A percentile compares a stretch with the other conserved stretches of the same genome.
These are phyloP conservation scores for Sclerotiophoma versabilis DNA, from an alignment of 2,329 filamentous ascomycete genomes.

Conservation along the genomic window DNA sequence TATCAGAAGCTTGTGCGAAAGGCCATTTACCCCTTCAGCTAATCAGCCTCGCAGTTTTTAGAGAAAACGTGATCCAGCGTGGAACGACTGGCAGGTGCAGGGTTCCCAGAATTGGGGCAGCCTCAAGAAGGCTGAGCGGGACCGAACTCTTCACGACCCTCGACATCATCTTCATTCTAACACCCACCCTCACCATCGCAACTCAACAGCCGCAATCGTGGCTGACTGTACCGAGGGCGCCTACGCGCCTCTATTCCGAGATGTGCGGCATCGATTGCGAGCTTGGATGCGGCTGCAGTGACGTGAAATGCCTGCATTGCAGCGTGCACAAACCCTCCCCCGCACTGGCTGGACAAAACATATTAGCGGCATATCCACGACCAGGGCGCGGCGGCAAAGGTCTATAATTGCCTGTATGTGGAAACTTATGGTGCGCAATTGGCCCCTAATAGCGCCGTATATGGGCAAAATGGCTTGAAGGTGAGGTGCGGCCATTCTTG, in stretches of 20 bases:
- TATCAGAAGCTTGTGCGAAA: conserved; percentile 5
- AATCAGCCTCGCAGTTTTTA: conserved; percentile 44
- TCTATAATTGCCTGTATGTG: conserved; percentile 21
- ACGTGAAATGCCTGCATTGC: conserved; percentile 37
- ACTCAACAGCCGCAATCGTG: conserved; percentile 5
- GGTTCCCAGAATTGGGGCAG: conserved; percentile 23
- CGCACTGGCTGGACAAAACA: conserved; percentile 24
- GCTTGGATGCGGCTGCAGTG: conserved; percentile 39
- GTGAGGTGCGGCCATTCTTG: neutral
- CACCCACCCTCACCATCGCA: conserved; percentile 4
- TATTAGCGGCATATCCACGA: conserved; percentile 32
- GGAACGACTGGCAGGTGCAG: conserved; percentile 41
- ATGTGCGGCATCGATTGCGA: conserved; percentile 34
- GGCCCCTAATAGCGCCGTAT: conserved; percentile 33
- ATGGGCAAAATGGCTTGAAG: conserved; percentile 3
- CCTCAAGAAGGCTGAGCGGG: conserved; percentile 33
- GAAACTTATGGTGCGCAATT: conserved; percentile 14
- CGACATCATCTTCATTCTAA: conserved; percentile 19
- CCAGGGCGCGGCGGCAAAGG: conserved; percentile 36
- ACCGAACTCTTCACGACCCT: conserved; percentile 18
- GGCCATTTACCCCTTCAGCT: conserved; percentile 17
- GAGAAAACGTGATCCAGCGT: conserved; percentile 7
- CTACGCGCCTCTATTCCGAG: conserved; percentile 20
- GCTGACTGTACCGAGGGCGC: conserved; percentile 17
- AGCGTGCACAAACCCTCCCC: conserved; percentile 25